phyloP scores from a whole-genome alignment of 192 early-diverging fungal genomes.

The Backusella parvicylindrica region DNA sequence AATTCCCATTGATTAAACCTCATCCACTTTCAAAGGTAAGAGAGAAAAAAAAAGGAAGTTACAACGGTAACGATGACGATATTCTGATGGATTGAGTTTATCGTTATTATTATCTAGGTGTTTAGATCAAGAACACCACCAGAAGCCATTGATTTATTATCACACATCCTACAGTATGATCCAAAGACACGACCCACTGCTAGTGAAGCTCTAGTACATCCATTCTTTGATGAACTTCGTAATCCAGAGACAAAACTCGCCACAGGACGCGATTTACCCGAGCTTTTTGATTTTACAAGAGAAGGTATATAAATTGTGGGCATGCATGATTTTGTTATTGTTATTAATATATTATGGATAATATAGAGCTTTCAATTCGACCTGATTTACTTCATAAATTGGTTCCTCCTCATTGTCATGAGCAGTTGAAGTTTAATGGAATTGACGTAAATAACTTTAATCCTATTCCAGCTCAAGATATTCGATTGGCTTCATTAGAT shows the following conservation, averaged over 20 bases:
- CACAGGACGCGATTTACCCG: slow-evolving; percentile 77
- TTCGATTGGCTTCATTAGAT: slow-evolving; percentile 46
- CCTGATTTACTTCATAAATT: slow-evolving; percentile 75
- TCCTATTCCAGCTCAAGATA: slow-evolving; percentile 44
- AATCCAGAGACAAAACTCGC: slow-evolving; percentile 72
- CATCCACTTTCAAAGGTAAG: slow-evolving; percentile 77
- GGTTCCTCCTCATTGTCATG: slow-evolving; percentile 76
- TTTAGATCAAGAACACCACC: slow-evolving; percentile 81
- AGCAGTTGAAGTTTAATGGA: slow-evolving; percentile 50
- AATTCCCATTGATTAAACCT: slow-evolving; percentile 94
- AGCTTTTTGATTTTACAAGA: slow-evolving; percentile 83
- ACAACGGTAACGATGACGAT: not conserved
- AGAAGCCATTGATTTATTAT: slow-evolving; percentile 83
- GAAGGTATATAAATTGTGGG: slow-evolving; percentile 41
- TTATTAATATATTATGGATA: not conserved
- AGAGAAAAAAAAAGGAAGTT: not conserved
- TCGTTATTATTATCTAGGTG: slow-evolving; percentile 41
- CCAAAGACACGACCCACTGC: slow-evolving; percentile 77
- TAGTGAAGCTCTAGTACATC: slow-evolving; percentile 86
- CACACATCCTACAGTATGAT: slow-evolving; percentile 85
- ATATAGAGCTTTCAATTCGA: slow-evolving; percentile 75
- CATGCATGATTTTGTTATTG: not conserved
- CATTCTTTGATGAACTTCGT: slow-evolving; percentile 95
- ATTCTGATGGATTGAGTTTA: not conserved
- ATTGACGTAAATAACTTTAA: slow-evolving; percentile 72